Conservation (phyloP, 2,329 filamentous ascomycete species). For the Ceratocystis cacaofunesta region DNA sequence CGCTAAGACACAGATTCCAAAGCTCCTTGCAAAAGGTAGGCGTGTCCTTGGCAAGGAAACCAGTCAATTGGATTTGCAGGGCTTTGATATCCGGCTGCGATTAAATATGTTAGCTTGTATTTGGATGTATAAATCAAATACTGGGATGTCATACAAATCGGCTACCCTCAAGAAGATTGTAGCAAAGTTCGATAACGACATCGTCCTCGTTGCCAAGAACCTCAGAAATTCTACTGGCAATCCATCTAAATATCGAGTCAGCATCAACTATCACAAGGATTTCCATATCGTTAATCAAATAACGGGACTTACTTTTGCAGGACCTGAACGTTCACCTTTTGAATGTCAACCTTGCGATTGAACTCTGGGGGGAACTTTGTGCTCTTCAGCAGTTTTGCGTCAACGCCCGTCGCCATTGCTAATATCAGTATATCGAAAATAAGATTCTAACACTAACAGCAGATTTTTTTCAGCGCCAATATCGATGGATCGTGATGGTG, state of each 20-base stretch:
- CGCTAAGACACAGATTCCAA: conserved; percentile 83
- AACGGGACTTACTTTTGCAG: conserved; percentile 70
- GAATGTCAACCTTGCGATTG: conserved; percentile 89
- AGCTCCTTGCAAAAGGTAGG: conserved; percentile 80
- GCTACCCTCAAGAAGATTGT: conserved; percentile 54
- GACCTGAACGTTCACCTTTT: conserved; percentile 90
- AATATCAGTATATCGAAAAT: conserved; percentile 14
- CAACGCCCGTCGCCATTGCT: conserved; percentile 66
- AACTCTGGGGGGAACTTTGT: conserved; percentile 93
- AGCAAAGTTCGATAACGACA: conserved; percentile 77
- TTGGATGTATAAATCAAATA: conserved; percentile 5
- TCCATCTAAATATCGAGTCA: conserved; percentile 54
- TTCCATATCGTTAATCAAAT: no score
- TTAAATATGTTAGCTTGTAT: conserved; percentile 5
- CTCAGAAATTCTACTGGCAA: conserved; percentile 70
- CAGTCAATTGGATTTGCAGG: conserved; percentile 84
- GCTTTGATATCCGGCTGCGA: conserved; percentile 83
- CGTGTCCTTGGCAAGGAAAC: conserved; percentile 88
- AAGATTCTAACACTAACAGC: neutral
- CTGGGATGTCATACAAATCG: conserved; percentile 48
- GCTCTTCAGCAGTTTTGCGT: conserved; percentile 75
- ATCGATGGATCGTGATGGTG: neutral
- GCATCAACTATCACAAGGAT: neutral
- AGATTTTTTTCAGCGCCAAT: neutral
- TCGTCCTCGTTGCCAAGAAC: conserved; percentile 91